A percentile compares a stretch with the other conserved stretches of the same genome.
phyloP scores from a whole-genome alignment of 169 alveolate species.

The Cryptosporidium meleagridis region DNA sequence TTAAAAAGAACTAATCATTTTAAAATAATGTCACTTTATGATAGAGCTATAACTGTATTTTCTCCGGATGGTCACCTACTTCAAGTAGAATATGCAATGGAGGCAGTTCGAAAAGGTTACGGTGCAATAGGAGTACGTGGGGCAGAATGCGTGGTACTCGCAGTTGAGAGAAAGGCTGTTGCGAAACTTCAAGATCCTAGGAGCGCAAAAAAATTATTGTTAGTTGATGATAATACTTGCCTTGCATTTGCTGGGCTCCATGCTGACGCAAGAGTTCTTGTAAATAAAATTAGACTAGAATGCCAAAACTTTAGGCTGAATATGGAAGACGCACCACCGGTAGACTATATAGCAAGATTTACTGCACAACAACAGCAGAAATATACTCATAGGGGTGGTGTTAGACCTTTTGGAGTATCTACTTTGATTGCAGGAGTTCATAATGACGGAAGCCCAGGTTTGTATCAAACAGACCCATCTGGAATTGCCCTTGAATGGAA shows the following conservation, averaged over 20 bases:
- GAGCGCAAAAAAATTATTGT: slow-evolving; percentile 89
- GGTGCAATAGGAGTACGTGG: slow-evolving; percentile 97
- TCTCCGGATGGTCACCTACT: slow-evolving; percentile 99
- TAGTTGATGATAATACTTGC: slow-evolving; percentile 93
- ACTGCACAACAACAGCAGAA: slow-evolving; percentile 94
- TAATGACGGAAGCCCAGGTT: slow-evolving; percentile 88
- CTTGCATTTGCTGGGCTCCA: slow-evolving; percentile 98
- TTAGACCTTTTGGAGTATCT: slow-evolving; percentile 98
- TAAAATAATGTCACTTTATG: slow-evolving; percentile 89
- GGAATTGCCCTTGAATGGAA: slow-evolving; percentile 98
- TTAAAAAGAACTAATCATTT: neutral
- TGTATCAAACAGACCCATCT: slow-evolving; percentile 98
- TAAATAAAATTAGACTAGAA: slow-evolving; percentile 93
- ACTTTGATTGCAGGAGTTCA: slow-evolving; percentile 95
- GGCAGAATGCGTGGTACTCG: slow-evolving; percentile 93
- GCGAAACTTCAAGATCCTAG: slow-evolving; percentile 95
- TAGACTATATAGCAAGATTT: slow-evolving; percentile 94
- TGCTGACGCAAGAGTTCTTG: slow-evolving; percentile 98
- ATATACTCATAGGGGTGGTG: slow-evolving; percentile 98
- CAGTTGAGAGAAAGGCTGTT: slow-evolving; percentile 96
- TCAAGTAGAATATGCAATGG: slow-evolving; percentile 99
- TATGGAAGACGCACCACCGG: slow-evolving; percentile 95
- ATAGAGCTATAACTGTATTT: slow-evolving; percentile 99
- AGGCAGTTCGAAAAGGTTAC: slow-evolving; percentile 96
- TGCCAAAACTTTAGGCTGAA: slow-evolving; percentile 95